Base-by-base conservation (phyloP, 345 rosid genomes). In the Aurinia saxatilis region DNA sequence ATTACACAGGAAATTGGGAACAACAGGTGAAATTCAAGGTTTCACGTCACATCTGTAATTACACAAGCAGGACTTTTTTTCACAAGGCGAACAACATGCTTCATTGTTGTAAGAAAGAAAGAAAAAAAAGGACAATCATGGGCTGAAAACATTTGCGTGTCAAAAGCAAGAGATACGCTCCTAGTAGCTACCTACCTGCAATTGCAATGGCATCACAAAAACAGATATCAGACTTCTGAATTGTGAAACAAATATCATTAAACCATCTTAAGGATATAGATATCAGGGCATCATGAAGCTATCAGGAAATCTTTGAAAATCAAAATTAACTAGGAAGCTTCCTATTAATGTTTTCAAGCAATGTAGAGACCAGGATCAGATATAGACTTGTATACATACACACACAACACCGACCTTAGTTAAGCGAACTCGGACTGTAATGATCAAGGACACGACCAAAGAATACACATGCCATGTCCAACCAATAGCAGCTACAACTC, bases 101-200 rank as follows among this genome's bases (percentile, higher is more conserved):
- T 46, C 34, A 27, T 13, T 54, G 49, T 45, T 60, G 34, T 8
- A 42, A 44, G 61, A 4, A 3, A 27, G 10, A 36, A 12, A 13
- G 25, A 3, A 27, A 14, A 36, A 12, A 13, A 52, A 35, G 35
- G 17, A 60, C 60, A 54, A 68, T 36, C 67, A 68, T 25, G 52
- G 55, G 41, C 53, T 36, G 56, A n/a, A 16, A 27, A 8, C 54
- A 59, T 50, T 33, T 60, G 47, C 48, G 27, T 51, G 60, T 45
- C 60, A n/a, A 60, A 60, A n/a, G 13, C 47, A 21, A 50, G 14
- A 50, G 33, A n/a, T 35, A 51, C 41, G 48, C 62, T 52, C 67
- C 55, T 41, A 57, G 35, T 45, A 36, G 41, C 55, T 51, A 58
- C 33, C 6, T 60, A 61, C 63, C 68, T 69, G 66, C 67, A 60